Evolutionary conservation across 345 rosid genomes (phyloP), one percentile per base, ranked within the genome.

Genomic region (Tarenaya hassleriana): DNA sequence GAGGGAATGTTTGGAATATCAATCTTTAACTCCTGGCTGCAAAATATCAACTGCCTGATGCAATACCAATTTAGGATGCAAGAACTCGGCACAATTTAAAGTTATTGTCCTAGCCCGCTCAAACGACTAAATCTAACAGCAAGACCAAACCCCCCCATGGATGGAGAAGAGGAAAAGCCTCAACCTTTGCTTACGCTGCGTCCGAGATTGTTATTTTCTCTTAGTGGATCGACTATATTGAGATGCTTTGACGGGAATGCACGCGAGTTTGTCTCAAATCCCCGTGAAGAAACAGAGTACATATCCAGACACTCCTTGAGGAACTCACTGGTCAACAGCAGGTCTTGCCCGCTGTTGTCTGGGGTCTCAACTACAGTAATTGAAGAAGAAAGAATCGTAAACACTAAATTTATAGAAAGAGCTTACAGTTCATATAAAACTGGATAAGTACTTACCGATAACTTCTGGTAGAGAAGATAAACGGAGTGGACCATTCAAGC

Each of bases 101-200:
- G n/a, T n/a, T n/a, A n/a, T n/a, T n/a, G n/a, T n/a, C n/a, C n/a
- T n/a, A n/a, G n/a, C n/a, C n/a, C n/a, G n/a, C n/a, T n/a, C n/a
- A n/a, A n/a, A n/a, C n/a, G n/a, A n/a, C n/a, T n/a, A n/a, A n/a
- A n/a, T n/a, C n/a, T n/a, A n/a, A n/a, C n/a, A n/a, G n/a, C n/a
- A n/a, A n/a, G n/a, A n/a, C n/a, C n/a, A n/a, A n/a, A n/a, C n/a
- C n/a, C n/a, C 8, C 39, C 1, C 13, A 34, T 49, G 18, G n/a
- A n/a, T 54, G 40, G 40, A 60, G 35, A 55, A 27, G 39, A 53
- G 39, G 20, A 60, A 52, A 55, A 40, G 35, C 37, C 58, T 34
- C 58, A 69, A 86, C 99, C 94, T 88, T 80, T 83, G 86, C 83
- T 94, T 16, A 94, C 95, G 62, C 97, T 94, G 61, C 97, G 91